phyloP scores from a whole-genome alignment of 2,329 filamentous ascomycete genomes.

The Gnomoniopsis sp. region DNA sequence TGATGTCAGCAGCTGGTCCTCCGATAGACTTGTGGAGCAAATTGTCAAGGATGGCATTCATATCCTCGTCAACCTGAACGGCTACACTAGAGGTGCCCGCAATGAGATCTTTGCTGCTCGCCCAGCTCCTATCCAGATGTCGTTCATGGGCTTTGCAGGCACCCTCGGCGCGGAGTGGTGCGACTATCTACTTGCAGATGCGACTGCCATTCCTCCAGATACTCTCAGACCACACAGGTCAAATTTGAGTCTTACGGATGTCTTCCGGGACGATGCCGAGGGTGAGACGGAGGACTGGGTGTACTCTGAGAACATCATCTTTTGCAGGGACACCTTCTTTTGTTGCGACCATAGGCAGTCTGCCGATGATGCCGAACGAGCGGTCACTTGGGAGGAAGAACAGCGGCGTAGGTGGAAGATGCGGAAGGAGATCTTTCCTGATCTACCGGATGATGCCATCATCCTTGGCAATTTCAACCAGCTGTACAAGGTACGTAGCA shows the following conservation, averaged over 20 bases:
- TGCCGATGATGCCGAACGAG: conserved; percentile 65
- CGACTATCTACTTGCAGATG: conserved; percentile 90
- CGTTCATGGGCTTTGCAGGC: conserved; percentile 98
- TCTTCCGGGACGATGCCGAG: conserved; percentile 62
- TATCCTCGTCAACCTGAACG: conserved; percentile 95
- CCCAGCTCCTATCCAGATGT: conserved; percentile 96
- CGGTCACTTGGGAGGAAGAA: conserved; percentile 78
- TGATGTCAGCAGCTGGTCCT: conserved; percentile 82
- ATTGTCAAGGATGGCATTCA: conserved; percentile 88
- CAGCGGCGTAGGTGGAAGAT: conserved; percentile 81
- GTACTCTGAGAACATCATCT: conserved; percentile 95
- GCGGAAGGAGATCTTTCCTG: conserved; percentile 88
- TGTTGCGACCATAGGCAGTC: conserved; percentile 97
- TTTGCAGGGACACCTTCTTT: conserved; percentile 92
- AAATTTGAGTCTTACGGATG: conserved; percentile 72
- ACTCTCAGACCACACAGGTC: conserved; percentile 77
- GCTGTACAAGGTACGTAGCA: conserved; percentile 78
- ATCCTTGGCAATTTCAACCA: conserved; percentile 99
- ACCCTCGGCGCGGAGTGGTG: conserved; percentile 98
- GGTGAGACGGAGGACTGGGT: conserved; percentile 78
- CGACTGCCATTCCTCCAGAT: conserved; percentile 76
- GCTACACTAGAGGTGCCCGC: conserved; percentile 92
- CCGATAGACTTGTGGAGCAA: conserved; percentile 79
- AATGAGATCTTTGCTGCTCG: conserved; percentile 97
- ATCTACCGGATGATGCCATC: conserved; percentile 74